Base-by-base conservation (phyloP, 768 basidiomycete genomes). In the Coprinopsis sp. region DNA sequence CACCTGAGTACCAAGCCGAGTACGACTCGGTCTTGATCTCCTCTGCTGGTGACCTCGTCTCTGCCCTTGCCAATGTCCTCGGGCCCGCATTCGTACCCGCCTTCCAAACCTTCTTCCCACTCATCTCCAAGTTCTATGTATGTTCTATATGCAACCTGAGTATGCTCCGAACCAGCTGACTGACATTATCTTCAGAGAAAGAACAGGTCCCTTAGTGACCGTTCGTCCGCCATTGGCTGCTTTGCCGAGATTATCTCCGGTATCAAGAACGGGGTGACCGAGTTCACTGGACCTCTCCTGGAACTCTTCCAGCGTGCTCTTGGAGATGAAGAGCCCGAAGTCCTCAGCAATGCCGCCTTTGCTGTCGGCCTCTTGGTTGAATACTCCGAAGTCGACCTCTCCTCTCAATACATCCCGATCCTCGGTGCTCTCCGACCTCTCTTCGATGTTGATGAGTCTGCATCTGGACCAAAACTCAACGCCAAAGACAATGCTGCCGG, bases 401-500 rank as follows among this genome's bases (percentile, higher is more conserved):
- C 85, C 1, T 69, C 76, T 8, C 92, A 96, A 59, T 95, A 87
- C 69, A 66, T 84, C 31, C 76, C 74, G 49, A 72, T 98, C 33
- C 87, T 98, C 39, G 69, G 68, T 28, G 83, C 83, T 1, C 81
- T 98, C 37, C 87, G 81, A 22, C 88, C 89, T 12, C 73, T 95
- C 45, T 98, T 99, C 65, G 64, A 73, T 34, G 73, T 87, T 28
- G 56, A 79, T 6, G 66, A 79, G 0, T 79, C 84, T 48, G 72
- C 88, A 5, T 71, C 82, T n/a, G 59, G 78, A 5, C 68, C 87
- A 6, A 73, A 72, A 34, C 66, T 91, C 51, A 94, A 93, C 61
- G 93, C 93, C 16, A 85, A 85, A 52, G 96, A 99, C 67, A 99
- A 99, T 64, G 96, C 96, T n/a, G 79, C 86, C 6, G 96, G 96